Evolutionary conservation across 2,329 filamentous ascomycete genomes (phyloP), one percentile per base, ranked within the genome.

Genomic region (Alternaria tenuissima): DNA sequence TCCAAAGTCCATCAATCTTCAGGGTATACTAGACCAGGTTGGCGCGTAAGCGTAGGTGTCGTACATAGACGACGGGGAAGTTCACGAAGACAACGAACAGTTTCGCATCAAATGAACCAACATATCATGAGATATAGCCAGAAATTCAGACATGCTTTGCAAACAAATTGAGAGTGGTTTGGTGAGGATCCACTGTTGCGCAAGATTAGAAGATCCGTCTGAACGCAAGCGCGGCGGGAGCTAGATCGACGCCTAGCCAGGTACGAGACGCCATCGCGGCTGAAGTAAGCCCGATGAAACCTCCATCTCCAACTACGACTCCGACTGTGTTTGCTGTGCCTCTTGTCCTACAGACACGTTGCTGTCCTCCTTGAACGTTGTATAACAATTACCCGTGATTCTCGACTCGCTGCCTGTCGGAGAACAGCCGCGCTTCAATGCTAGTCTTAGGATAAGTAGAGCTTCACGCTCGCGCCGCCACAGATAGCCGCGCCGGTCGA

Each of bases 1-100:
- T 64, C 95, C 95, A 51, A 99, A 99, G 91, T 96, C 92, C 81
- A 96, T 98, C 78, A 95, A 97, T 81, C 84, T 99, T 57, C 86
- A 92, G 79, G 94, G 94, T 11, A 82, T 99, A 68, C 82, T 97
- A 68, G 90, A 94, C 70, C 79, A 81, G 68, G 80, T 82, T 47
- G 70, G 78, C 55, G 72, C 66, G 30, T 73, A 70, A 56, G 59
- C 12, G 39, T 41, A 2, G 34, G 18, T 14, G 28, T 43, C 12
- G 28, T 46, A 16, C 11, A 9, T n/a, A n/a, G 16, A 43, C 42
- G 26, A 30, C n/a, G 24, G 22, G 20, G 5, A 20, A 38, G 42
- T n/a, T 44, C 24, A 32, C 22, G 32, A 36, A 49, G 20, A 20
- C 12, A 7, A 24, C 7, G 39, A 16, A 12, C 12, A 42, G 20